Base-by-base conservation (phyloP, 1,284 basidiomycete genomes). In the Abortiporus biennis region DNA sequence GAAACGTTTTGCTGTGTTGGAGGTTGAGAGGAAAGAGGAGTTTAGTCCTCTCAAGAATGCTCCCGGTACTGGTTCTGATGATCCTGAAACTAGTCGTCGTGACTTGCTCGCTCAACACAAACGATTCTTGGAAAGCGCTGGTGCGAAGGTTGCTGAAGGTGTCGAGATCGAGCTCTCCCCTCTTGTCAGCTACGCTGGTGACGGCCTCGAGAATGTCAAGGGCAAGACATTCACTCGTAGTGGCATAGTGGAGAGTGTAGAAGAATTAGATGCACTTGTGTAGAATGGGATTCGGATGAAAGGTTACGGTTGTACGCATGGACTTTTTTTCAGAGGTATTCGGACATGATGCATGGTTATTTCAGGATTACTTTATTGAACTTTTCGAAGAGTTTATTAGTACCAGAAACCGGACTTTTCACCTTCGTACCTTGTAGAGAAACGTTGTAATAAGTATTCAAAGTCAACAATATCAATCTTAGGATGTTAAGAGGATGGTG, bases 21-120 rank as follows among this genome's bases (percentile, higher is more conserved):
- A 98, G 63, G 92, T 97, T 31, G 78, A 79, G 39, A 75, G 96
- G 39, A 70, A 74, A 47, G 90, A 95, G 47, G 95, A 99, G 66
- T 99, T 99, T 57, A 92, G 88, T 50, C 94, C 94, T 24, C 68
- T 99, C 57, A 99, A 99, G 74, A 99, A 99, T 56, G 95, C 94
- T 1, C 91, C 92, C 1, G 92, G 92, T 0, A 88, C 92, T 1
- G 87, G 87, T n/a, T 74, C 85, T n/a, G 96, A 99, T 63, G 85
- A 92, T 59, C 89, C 93, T 21, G 81, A 86, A 53, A 97, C 95
- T 21, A 93, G 88, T 54, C 75, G 93, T 36, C 74, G 81, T 37
- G 95, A 99, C 68, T 69, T 99, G 42, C 76, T 98, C 41, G 76
- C 82, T n/a, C 92, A 97, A 67, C 92, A 98, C 59, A 75, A 66